Base-by-base conservation (phyloP, 1,284 basidiomycete genomes). In the Xanthoconium separans region DNA sequence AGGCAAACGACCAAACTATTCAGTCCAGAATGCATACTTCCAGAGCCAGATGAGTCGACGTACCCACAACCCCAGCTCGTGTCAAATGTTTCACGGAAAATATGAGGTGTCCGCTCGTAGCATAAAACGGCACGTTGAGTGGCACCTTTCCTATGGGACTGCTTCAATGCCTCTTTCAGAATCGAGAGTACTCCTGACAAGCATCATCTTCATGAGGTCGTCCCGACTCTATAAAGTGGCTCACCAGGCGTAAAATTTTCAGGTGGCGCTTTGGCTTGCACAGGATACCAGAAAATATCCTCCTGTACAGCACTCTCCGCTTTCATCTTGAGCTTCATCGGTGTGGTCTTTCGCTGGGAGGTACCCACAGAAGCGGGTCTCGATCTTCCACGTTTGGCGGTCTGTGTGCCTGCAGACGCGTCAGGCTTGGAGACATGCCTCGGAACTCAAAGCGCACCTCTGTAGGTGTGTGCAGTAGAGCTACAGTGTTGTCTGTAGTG, bases 31-130 rank as follows among this genome's bases (percentile, higher is more conserved):
- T 11, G 45, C 22, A 13, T n/a, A 16, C n/a, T 46, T 52, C 4
- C 27, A 36, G 44, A 46, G 40, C 31, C 42, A 20, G 6, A 7
- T 11, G n/a, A 54, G 45, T 22, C 44, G 40, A 69, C 78, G 51
- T 66, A 84, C 90, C 84, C 85, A 70, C 91, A 91, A 29, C 88
- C 89, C 90, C 83, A 91, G 20, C 57, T 64, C n/a, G 65, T 61
- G 72, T 84, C 87, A 78, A 83, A 89, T 18, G 46, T 34, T 67
- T 83, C 84, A 55, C 70, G 75, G 44, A 63, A 59, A 50, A 93
- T 78, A 65, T 91, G 84, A 2, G 87, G 82, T 1, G 80, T 78
- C 45, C 73, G 69, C 29, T 82, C 79, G 51, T 80, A 76, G 60
- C 89, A 90, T 36, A 95, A 72, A 15, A 83, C 83, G 1, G 89